Evolutionary conservation across 306 rosid species (phyloP).

Genomic region (Quercus parvula): DNA sequence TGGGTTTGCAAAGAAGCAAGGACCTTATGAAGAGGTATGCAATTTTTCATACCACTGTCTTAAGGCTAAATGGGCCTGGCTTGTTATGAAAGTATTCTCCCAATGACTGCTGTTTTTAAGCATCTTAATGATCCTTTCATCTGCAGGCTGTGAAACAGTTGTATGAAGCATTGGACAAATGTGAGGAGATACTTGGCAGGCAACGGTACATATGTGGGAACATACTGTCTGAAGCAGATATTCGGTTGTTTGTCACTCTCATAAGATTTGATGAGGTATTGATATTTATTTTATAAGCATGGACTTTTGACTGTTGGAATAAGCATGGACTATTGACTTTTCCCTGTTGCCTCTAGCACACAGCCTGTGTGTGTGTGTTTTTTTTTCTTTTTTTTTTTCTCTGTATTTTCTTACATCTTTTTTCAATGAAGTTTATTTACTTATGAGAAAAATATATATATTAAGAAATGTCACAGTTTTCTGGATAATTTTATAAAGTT

Average conservation of each 20-base stretch:
- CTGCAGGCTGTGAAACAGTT: conserved; percentile 68
- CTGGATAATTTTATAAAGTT: neutral
- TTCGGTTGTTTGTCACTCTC: conserved; percentile 88
- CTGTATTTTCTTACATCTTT: too few relatives aligned
- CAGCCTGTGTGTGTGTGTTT: neutral
- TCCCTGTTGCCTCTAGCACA: too few relatives aligned
- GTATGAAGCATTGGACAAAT: conserved; percentile 77
- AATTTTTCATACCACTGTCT: neutral
- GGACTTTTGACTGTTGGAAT: neutral
- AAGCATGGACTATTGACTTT: neutral
- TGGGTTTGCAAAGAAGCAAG: conserved; percentile 87
- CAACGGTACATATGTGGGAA: conserved; percentile 83
- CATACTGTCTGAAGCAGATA: conserved; percentile 78
- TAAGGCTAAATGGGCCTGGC: neutral
- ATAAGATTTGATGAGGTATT: conserved; percentile 95
- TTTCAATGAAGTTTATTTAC: too few relatives aligned
- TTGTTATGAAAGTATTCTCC: neutral
- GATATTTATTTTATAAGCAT: neutral
- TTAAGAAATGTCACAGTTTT: neutral
- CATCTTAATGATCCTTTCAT: conserved; percentile 22
- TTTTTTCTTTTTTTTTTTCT: too few relatives aligned
- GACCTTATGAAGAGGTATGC: conserved; percentile 65
- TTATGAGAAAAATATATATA: too few relatives aligned
- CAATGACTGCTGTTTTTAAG: conserved; percentile 3
- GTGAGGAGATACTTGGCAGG: conserved; percentile 71